Base-by-base conservation (phyloP, 768 basidiomycete species). In the Cystoderma amianthinum region DNA sequence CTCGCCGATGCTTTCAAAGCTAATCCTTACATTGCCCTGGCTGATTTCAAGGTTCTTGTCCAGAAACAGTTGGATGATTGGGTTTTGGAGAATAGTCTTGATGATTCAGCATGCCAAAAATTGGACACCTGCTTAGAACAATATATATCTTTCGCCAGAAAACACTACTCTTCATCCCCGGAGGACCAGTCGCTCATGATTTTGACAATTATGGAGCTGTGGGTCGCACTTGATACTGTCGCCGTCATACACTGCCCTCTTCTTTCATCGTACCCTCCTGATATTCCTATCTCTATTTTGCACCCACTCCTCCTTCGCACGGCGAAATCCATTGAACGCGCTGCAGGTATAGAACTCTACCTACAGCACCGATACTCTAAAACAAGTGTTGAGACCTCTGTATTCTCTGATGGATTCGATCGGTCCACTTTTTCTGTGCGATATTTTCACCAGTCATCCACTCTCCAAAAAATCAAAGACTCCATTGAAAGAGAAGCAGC, bases 181-280 rank as follows among this genome's bases (percentile, higher is more conserved):
- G 69, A 72, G 43, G 48, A 57, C 21, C 28, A 57, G 3, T 74
- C 72, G 0, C 40, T 66, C 2, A 69, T 77, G 62, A 45, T 76
- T 32, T 50, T 78, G 35, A 68, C 67, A 3, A 44, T 67, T 22
- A 48, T 75, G 17, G 66, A 73, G 22, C 57, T 77, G 13, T 77
- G 76, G 75, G n/a, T n/a, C n/a, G n/a, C n/a, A n/a, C n/a, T n/a
- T n/a, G n/a, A n/a, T n/a, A n/a, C n/a, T n/a, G n/a, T 67, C 11
- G 59, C 52, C 2, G 50, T 65, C 15, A 30, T 28, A 13, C 52
- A 59, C 17, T 52, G 55, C 25, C 67, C 74, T 2, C 56, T 75
- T 7, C 52, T 78, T 4, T 32, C 32, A 0, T 52, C 65, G 3
- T 77, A 72, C 41, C 67, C 71, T 9, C 72, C 76, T 0, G 72